Percentiles rank a stretch among this genome's conserved stretches.
Evolutionary conservation across 2,329 filamentous ascomycete genomes (phyloP).

Genomic region (Stachybotrys echinatus): DNA sequence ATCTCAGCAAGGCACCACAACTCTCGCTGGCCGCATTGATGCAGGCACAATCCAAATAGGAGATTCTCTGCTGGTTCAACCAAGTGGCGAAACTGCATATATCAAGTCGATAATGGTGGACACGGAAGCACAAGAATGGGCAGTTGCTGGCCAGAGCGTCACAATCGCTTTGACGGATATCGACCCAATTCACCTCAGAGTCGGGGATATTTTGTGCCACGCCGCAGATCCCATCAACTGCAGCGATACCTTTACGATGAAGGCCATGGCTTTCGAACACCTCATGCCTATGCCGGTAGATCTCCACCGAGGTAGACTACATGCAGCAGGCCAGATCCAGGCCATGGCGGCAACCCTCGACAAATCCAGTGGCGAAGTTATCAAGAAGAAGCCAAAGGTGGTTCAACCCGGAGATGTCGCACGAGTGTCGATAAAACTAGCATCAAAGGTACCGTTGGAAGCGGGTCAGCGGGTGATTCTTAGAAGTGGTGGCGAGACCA

Average conservation of each 20-base stretch:
- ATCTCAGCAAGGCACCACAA: conserved; percentile 74
- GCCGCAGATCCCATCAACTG: conserved; percentile 62
- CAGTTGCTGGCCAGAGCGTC: conserved; percentile 85
- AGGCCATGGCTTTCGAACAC: conserved; percentile 84
- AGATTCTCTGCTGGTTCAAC: conserved; percentile 73
- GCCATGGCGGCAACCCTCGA: conserved; percentile 70
- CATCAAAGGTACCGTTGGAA: conserved; percentile 72
- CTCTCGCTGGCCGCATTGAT: conserved; percentile 81
- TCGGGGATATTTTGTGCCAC: conserved; percentile 83
- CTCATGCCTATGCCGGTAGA: conserved; percentile 86
- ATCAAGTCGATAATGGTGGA: conserved; percentile 80
- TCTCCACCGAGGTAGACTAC: conserved; percentile 78
- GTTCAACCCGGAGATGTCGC: conserved; percentile 76
- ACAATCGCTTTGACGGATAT: conserved; percentile 81
- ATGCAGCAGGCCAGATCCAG: conserved; percentile 69
- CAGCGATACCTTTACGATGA: conserved; percentile 70
- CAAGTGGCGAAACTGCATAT: conserved; percentile 72
- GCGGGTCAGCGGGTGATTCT: conserved; percentile 75
- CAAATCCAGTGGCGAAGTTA: conserved; percentile 67
- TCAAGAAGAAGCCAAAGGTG: conserved; percentile 81
- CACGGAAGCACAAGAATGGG: conserved; percentile 72
- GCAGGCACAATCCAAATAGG: conserved; percentile 79
- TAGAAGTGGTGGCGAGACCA: conserved; percentile 72
- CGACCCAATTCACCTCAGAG: conserved; percentile 73
- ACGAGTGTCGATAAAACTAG: conserved; percentile 69